A percentile compares a stretch with the other conserved stretches of the same genome.
Conservation (phyloP, 768 basidiomycete genomes). For the Suillus occidentalis region DNA sequence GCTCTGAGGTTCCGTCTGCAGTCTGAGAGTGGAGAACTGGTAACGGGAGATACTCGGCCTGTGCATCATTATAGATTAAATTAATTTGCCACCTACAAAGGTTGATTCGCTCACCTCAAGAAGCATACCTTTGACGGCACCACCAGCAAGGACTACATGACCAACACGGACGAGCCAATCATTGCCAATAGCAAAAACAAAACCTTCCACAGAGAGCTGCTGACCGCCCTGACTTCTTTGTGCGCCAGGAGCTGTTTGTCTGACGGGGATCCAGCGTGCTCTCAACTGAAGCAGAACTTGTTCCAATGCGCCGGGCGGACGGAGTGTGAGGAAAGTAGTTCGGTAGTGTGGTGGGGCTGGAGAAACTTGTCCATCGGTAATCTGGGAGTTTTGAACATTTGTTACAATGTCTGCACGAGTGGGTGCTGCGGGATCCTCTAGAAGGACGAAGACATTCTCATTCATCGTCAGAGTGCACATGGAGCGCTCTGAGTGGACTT, state of each 20-base stretch:
- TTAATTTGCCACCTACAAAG: neutral
- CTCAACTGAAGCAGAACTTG: slow-evolving; percentile 71
- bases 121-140: slow-evolving; percentile 79
- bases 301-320: slow-evolving; percentile 73
- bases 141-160: slow-evolving; percentile 74
- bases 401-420: slow-evolving; percentile 56
- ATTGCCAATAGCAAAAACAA: slow-evolving; percentile 71
- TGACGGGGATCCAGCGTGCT: slow-evolving; percentile 73
- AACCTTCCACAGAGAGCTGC: slow-evolving; percentile 73
- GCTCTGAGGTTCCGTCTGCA: slow-evolving; percentile 67
- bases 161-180: slow-evolving; percentile 84
- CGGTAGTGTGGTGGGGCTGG: slow-evolving; percentile 58
- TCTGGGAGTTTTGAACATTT: slow-evolving; percentile 32
- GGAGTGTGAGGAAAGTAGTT: slow-evolving; percentile 73
- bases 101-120: slow-evolving; percentile 56
- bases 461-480: slow-evolving; percentile 81
- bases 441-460: slow-evolving; percentile 74
- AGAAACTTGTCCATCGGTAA: slow-evolving; percentile 15
- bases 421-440: slow-evolving; percentile 77
- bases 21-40: slow-evolving; percentile 64
- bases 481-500: slow-evolving; percentile 57
- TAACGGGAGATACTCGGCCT: slow-evolving; percentile 85
- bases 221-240: slow-evolving; percentile 55
- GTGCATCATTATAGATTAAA: neutral
- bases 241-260: slow-evolving; percentile 42